Conservation (phyloP, 148 eudicot genomes). For the Limonium bicolor region DNA sequence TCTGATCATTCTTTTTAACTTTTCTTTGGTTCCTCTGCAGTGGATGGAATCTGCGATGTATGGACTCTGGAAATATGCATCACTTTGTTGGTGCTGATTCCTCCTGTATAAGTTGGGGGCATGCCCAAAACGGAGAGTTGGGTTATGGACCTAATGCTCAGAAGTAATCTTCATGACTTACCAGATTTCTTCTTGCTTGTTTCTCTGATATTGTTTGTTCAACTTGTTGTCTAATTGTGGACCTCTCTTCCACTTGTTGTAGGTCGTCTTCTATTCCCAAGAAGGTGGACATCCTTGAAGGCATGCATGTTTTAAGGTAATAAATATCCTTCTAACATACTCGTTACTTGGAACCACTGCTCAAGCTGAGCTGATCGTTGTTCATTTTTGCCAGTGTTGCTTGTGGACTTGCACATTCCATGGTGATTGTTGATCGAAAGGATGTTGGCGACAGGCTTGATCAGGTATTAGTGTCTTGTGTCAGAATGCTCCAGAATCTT, state of each 20-base stretch:
- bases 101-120: constrained; percentile 98
- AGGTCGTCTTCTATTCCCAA: constrained; percentile 57
- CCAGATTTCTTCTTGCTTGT: background rate
- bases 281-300: constrained; percentile 59
- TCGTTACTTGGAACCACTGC: background rate
- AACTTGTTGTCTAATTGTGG: background rate
- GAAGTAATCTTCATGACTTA: constrained; percentile 23
- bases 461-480: constrained; percentile 28
- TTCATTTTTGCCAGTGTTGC: constrained; percentile 60
- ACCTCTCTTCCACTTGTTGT: background rate
- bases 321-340: background rate
- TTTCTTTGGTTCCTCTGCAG: constrained; percentile 20
- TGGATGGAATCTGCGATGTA: constrained; percentile 89
- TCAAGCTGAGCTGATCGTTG: background rate
- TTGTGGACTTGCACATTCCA: constrained; percentile 78
- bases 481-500: background rate
- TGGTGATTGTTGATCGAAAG: constrained; percentile 80
- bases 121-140: constrained; percentile 79
- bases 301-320: constrained; percentile 71
- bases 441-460: constrained; percentile 60
- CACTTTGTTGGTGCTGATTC: constrained; percentile 94
- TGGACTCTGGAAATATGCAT: constrained; percentile 87
- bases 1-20: background rate
- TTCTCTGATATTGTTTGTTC: background rate
- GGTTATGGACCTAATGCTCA: constrained; percentile 71